Conservation (phyloP, 306 rosid genomes). For the Citrullus mucosospermus region DNA sequence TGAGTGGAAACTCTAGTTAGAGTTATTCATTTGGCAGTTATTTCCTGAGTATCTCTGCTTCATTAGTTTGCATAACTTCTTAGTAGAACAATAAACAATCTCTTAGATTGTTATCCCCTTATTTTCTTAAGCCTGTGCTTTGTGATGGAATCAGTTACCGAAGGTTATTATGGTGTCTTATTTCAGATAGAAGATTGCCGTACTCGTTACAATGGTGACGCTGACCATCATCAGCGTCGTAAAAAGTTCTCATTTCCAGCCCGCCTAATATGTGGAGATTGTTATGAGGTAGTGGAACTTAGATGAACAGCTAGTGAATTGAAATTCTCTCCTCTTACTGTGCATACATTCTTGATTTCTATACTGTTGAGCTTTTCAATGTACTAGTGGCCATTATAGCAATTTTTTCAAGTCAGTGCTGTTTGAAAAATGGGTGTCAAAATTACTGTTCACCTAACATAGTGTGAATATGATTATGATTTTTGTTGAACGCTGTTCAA, state of each 20-base stretch:
- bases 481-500: background rate
- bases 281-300: conserved; percentile 64
- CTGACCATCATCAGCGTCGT: conserved; percentile 87
- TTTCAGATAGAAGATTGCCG: conserved; percentile 91
- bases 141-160: background rate
- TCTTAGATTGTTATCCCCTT: background rate
- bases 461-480: background rate
- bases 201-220: conserved; percentile 92
- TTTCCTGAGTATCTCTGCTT: background rate
- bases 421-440: background rate
- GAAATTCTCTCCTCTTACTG: background rate
- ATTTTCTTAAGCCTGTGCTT: background rate
- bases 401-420: background rate
- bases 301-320: background rate
- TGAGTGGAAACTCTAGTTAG: conserved; percentile 24
- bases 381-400: background rate
- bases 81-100: background rate
- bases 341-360: conserved; percentile 1
- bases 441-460: background rate
- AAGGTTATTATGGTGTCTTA: background rate
- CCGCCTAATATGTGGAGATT: conserved; percentile 87
- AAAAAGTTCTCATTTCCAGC: conserved; percentile 92
- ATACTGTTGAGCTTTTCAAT: background rate
- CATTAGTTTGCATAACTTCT: background rate
- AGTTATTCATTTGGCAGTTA: conserved; percentile 5